A percentile compares a stretch with the other conserved stretches of the same genome.
Conservation (phyloP, 2,329 filamentous ascomycete genomes). For the Malbranchea cinnamomea region DNA sequence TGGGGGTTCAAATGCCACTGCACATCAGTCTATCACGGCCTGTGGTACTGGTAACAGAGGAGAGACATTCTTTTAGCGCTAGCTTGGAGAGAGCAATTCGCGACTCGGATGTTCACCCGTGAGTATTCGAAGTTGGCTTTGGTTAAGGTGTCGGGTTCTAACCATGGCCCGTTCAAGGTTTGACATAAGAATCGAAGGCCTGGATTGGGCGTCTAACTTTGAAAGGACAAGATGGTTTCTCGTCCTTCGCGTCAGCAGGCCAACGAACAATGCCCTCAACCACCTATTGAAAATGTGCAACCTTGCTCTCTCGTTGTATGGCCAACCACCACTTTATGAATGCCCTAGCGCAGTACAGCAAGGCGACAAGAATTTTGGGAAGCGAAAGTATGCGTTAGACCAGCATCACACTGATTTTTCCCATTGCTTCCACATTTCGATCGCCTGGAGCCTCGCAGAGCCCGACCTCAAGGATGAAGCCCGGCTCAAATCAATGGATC, state of each 20-base stretch:
- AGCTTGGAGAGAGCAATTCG: conserved; percentile 34
- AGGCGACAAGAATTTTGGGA: conserved; percentile 5
- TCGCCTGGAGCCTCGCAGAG: conserved; percentile 62
- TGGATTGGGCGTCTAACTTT: conserved; percentile 53
- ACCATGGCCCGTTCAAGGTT: conserved; percentile 30
- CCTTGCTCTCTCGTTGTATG: conserved; percentile 39
- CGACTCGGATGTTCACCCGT: conserved; percentile 30
- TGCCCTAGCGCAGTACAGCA: conserved; percentile 10
- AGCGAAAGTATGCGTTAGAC: conserved; percentile 2
- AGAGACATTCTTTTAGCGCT: conserved; percentile 53
- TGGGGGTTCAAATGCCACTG: conserved; percentile 63
- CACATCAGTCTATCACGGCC: conserved; percentile 86
- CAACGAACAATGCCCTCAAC: conserved; percentile 41
- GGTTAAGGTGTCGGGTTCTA: not conserved
- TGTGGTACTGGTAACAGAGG: conserved; percentile 55
- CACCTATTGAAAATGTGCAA: conserved; percentile 55
- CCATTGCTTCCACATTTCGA: conserved; percentile 67
- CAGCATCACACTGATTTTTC: conserved; percentile 26
- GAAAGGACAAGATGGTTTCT: conserved; percentile 67
- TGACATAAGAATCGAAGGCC: conserved; percentile 26
- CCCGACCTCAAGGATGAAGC: conserved; percentile 33
- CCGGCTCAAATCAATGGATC: conserved; percentile 14
- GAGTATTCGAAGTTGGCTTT: conserved; percentile 14
- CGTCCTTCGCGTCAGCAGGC: conserved; percentile 48
- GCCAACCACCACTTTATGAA: conserved; percentile 57